phyloP scores from a whole-genome alignment of 306 rosid species.

The Castanea mollissima region DNA sequence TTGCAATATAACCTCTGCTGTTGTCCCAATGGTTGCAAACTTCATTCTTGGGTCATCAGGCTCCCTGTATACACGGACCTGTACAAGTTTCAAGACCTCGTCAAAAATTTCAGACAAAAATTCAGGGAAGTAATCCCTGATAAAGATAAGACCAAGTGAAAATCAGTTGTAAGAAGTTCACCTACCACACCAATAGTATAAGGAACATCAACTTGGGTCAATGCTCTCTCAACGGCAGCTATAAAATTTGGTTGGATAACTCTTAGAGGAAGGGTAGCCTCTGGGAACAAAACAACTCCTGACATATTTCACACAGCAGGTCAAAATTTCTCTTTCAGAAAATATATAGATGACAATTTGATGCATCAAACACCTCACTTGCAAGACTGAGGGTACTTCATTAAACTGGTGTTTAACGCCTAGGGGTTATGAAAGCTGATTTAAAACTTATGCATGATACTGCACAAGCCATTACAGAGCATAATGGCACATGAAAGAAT shows the following conservation, averaged over 20 bases:
- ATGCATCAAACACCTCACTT: neutral
- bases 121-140: slow-evolving; percentile 15
- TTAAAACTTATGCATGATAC: neutral
- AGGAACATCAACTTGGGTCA: slow-evolving; percentile 66
- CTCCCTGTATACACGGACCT: slow-evolving; percentile 63
- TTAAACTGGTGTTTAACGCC: neutral
- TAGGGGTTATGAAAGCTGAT: neutral
- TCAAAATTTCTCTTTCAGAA: slow-evolving; percentile 11
- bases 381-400: neutral
- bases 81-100: slow-evolving; percentile 16
- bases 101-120: slow-evolving; percentile 7
- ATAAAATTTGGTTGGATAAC: slow-evolving; percentile 62
- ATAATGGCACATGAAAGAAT: neutral
- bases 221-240: slow-evolving; percentile 65
- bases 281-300: slow-evolving; percentile 96
- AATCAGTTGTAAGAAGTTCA: slow-evolving; percentile 29
- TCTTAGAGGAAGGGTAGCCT: slow-evolving; percentile 84
- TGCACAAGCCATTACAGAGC: neutral
- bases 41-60: slow-evolving; percentile 30
- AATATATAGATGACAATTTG: neutral
- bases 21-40: slow-evolving; percentile 71
- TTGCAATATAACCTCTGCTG: slow-evolving; percentile 70
- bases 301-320: slow-evolving; percentile 25
- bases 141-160: slow-evolving; percentile 6
- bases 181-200: slow-evolving; percentile 85